phyloP scores from a whole-genome alignment of 1,284 basidiomycete genomes.

The Xanthoconium separans region DNA sequence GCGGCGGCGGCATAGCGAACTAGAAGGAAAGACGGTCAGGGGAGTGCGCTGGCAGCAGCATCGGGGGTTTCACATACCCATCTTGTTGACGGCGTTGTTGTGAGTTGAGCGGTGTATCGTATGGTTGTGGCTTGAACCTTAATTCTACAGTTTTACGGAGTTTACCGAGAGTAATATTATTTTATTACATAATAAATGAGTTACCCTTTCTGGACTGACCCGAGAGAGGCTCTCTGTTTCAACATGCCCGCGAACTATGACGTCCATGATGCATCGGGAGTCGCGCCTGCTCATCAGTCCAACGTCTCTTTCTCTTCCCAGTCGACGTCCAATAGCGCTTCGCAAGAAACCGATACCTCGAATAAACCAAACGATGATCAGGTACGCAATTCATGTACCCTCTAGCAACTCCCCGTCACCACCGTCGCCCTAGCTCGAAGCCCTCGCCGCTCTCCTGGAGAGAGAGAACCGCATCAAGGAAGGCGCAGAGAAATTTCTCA shows the following conservation, averaged over 20 bases:
- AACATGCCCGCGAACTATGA: slow-evolving; percentile 33
- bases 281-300: slow-evolving; percentile 20
- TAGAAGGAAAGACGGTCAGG: slow-evolving; percentile 32
- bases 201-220: background rate
- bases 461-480: slow-evolving; percentile 79
- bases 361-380: slow-evolving; percentile 30
- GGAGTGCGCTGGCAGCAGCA: background rate
- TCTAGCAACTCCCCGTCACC: slow-evolving; percentile 2
- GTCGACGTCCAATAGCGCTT: slow-evolving; percentile 26
- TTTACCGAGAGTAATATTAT: slow-evolving; percentile 8
- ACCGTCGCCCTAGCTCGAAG: slow-evolving; percentile 51
- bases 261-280: slow-evolving; percentile 25
- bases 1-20: slow-evolving; percentile 91
- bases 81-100: too few species aligned
- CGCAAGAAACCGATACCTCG: slow-evolving; percentile 25
- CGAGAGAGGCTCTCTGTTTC: background rate
- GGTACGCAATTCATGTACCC: slow-evolving; percentile 21
- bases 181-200: slow-evolving; percentile 8
- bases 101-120: background rate
- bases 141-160: slow-evolving; percentile 31
- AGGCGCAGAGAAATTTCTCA: slow-evolving; percentile 81
- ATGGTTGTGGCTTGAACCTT: slow-evolving; percentile 36
- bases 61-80: slow-evolving; percentile 29
- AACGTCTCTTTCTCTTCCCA: slow-evolving; percentile 34
- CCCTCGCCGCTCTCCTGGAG: slow-evolving; percentile 65